Percentiles rank a stretch among this genome's conserved stretches.
These are phyloP conservation scores for Leucocoprinus birnbaumii DNA, from an alignment of 768 basidiomycete genomes.

Conservation along the genomic window DNA sequence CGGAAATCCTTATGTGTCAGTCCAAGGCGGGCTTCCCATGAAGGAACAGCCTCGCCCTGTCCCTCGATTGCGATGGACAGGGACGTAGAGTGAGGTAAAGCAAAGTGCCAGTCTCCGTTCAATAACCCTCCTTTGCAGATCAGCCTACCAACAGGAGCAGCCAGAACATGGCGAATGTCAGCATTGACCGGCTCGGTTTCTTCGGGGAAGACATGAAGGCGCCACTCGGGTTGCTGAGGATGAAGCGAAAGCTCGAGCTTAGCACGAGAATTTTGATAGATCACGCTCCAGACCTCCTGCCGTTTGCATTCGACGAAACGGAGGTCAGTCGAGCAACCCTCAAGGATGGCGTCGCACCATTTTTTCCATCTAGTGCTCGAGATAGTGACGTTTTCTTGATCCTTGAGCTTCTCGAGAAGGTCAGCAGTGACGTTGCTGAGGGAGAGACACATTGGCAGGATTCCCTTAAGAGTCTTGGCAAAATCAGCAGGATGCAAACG, in stretches of 20 bases:
- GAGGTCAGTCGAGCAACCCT: conserved; percentile 59
- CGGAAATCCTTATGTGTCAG: conserved; percentile 62
- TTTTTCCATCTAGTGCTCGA: conserved; percentile 56
- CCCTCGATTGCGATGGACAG: conserved; percentile 65
- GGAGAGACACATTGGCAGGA: conserved; percentile 83
- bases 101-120: conserved; percentile 76
- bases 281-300: conserved; percentile 83
- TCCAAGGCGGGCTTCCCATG: conserved; percentile 85
- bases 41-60: conserved; percentile 65
- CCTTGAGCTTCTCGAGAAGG: conserved; percentile 50
- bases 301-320: conserved; percentile 85
- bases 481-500: conserved; percentile 76
- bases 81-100: conserved; percentile 57
- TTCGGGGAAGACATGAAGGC: conserved; percentile 72
- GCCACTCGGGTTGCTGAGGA: conserved; percentile 81
- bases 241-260: conserved; percentile 75
- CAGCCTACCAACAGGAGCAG: conserved; percentile 75
- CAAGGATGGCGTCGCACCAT: conserved; percentile 69
- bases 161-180: conserved; percentile 70
- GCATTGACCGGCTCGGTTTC: conserved; percentile 72
- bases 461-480: conserved; percentile 71
- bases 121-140: conserved; percentile 56
- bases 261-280: conserved; percentile 72
- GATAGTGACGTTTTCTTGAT: conserved; percentile 36
- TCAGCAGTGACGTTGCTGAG: conserved; percentile 47